These are phyloP conservation scores for Populus euphratica DNA, from an alignment of 345 rosid species.

Conservation along the genomic window DNA sequence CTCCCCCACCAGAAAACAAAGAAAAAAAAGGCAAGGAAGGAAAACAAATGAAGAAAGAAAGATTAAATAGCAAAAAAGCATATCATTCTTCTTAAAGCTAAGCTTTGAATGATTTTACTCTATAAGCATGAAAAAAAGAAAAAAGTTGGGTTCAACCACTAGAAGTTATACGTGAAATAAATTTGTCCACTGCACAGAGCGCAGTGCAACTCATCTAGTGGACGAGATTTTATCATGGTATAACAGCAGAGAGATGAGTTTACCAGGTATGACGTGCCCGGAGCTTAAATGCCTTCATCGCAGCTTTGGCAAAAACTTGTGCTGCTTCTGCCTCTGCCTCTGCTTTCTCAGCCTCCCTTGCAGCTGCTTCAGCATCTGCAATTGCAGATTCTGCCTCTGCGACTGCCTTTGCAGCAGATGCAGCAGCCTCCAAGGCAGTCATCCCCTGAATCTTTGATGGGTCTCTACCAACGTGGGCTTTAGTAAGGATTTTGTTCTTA, in stretches of 20 bases:
- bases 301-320: constrained; percentile 73
- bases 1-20: too few species aligned
- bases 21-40: background rate
- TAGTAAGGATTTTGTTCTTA: constrained; percentile 40
- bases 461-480: constrained; percentile 51
- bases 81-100: background rate
- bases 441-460: constrained; percentile 61
- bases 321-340: constrained; percentile 99
- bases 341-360: constrained; percentile 87
- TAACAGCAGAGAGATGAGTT: constrained; percentile 15
- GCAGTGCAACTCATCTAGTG: too few species aligned
- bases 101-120: background rate
- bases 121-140: background rate
- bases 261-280: constrained; percentile 49
- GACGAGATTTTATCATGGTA: background rate
- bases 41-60: background rate
- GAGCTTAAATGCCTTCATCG: constrained; percentile 60
- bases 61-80: background rate
- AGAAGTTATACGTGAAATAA: background rate
- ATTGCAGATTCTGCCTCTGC: constrained; percentile 93
- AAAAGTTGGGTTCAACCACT: background rate
- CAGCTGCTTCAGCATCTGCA: constrained; percentile 93
- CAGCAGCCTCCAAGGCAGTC: constrained; percentile 90
- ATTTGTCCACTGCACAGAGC: background rate
- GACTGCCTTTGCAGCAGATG: constrained; percentile 85